Evolutionary conservation across 2,329 filamentous ascomycete species (phyloP), one percentile per base, ranked within the genome.

Genomic region (Cryphonectria nitschkei): DNA sequence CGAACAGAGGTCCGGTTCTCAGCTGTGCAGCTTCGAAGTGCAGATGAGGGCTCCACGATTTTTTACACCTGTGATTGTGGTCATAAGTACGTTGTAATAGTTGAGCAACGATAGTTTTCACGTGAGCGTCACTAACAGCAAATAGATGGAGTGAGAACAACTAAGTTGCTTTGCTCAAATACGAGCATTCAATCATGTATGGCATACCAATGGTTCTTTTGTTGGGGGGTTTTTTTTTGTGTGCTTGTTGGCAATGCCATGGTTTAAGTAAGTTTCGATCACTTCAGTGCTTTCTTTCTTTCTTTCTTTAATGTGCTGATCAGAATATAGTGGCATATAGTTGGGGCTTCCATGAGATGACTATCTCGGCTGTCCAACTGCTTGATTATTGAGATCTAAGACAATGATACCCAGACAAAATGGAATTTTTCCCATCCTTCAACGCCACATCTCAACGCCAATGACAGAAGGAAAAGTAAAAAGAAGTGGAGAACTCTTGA

Each of bases 1-100:
- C 86, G 90, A 68, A 90, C 90, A 68, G 91, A 97, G 79, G 94
- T 98, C 81, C 92, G 90, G 76, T 98, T 91, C 80, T 92, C 93
- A 65, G 92, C 92, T 2, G 89, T 94, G 72, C 96, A 99, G 80
- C 84, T 97, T 77, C 91, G 95, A 76, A 91, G 94, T 84, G 96
- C 95, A 68, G 96, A 99, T 80, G 95, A 98, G 88, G 96, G 96
- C 73, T 93, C 92, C 74, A 98, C 95, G 0, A 89, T 97, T 68
- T 97, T 98, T 78, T 97, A 94, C 82, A 91, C 87, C 72, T 98
- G 95, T 82, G 90, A 94, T 70, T 98, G 95, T 79, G 93, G 93
- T 71, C 85, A 93, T 82, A 95, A 92, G 92, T 95, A 88, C 76
- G 90, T 81, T 50, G 6, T 29, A 34, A 14, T 26, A 62, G 58